Base-by-base conservation (phyloP, 208 protist species). In the Angomonas desouzai region DNA sequence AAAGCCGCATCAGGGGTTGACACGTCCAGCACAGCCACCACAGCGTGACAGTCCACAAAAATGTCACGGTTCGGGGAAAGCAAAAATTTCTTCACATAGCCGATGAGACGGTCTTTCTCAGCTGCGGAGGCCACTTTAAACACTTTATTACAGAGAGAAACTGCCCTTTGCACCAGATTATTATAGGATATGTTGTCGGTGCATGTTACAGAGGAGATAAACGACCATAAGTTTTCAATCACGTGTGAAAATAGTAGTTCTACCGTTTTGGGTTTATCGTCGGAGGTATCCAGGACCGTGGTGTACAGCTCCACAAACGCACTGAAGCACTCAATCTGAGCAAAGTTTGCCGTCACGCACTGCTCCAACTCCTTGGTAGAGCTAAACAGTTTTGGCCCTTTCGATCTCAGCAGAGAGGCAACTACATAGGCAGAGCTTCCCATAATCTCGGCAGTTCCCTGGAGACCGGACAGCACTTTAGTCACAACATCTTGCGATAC, bases 11-110 rank as follows among this genome's bases (percentile, higher is more conserved):
- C 45, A 51, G 10, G 45, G 45, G 4, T 16, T 13, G 10, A 6
- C 18, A 22, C 6, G n/a, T 51, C 20, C 6, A 51, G n/a, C 20
- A 51, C 9, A 13, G 6, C 20, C 18, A 51, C 45, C 4, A 51
- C n/a, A 16, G 45, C 45, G 20, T 51, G 45, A 23, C 45, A 51
- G n/a, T 51, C 45, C 20, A 51, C 45, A 13, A 51, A 51, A 27
- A 51, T 23, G 45, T 51, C 20, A 23, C 45, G 45, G 45, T 51
- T 51, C 45, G 10, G 10, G 18, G 45, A 27, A 16, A 51, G 36
- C 36, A 40, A 40, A 40, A 40, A 40, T 13, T 40, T 6, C 13
- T 13, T 40, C 13, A 40, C 36, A 40, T 40, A 40, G 6, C 13
- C 36, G 36, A 13, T 40, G 13, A 40, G 36, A 18, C 13, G 6